Evolutionary conservation across 495 filamentous ascomycete species (phyloP).

Genomic region (Hyphodiscus hymeniophilus): DNA sequence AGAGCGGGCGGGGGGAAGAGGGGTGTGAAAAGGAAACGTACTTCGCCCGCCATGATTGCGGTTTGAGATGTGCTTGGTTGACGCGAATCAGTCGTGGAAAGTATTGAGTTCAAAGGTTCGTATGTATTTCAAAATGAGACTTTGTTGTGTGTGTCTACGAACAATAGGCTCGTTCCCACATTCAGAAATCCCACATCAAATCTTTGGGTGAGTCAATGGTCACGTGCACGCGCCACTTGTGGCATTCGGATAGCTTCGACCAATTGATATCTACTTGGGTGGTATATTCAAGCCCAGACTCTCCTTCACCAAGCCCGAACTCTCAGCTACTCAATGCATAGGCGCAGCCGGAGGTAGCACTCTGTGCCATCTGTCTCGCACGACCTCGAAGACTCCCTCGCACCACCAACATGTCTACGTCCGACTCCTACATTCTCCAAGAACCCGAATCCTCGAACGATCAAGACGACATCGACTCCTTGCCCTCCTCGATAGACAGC

Average conservation of each 20-base stretch:
- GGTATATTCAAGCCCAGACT: not conserved
- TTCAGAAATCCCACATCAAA: constrained; percentile 1
- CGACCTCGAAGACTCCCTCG: not conserved
- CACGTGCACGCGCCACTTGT: not conserved
- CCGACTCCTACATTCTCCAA: constrained; percentile 21
- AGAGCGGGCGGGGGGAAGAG: constrained; percentile 9
- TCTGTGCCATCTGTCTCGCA: not conserved
- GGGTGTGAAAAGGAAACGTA: constrained; percentile 13
- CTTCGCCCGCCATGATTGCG: constrained; percentile 35
- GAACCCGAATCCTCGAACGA: constrained; percentile 21
- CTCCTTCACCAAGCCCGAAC: not conserved
- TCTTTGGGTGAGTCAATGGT: not conserved
- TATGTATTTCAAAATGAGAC: not conserved
- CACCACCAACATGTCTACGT: constrained; percentile 18
- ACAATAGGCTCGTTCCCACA: not conserved
- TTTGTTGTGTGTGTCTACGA: not conserved
- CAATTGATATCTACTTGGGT: no score
- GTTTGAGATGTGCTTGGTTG: constrained; percentile 6
- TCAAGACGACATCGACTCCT: constrained; percentile 67
- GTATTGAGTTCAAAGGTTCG: not conserved
- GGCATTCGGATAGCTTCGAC: not conserved
- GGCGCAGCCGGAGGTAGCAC: constrained; percentile 22
- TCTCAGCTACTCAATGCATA: constrained; percentile 24
- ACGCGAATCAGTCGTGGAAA: not conserved
- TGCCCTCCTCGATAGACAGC: constrained; percentile 49